Conservation (phyloP, 106 monocot genomes). For the Chionographis japonica region DNA sequence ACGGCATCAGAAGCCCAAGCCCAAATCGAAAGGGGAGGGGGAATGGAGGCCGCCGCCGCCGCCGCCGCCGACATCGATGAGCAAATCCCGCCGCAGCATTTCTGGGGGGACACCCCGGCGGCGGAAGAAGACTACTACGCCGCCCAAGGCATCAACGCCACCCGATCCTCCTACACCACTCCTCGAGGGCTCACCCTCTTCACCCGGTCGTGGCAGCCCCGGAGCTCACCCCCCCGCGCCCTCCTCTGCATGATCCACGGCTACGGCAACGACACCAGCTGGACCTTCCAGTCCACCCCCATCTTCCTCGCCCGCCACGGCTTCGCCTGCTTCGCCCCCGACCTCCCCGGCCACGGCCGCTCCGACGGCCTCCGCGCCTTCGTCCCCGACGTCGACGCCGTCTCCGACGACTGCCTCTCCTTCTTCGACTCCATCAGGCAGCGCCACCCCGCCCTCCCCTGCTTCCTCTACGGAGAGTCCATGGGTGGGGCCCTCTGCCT, state of each 20-base stretch:
- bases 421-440: conserved; percentile 34
- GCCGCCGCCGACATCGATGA: too few relatives aligned
- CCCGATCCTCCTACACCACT: conserved; percentile 30
- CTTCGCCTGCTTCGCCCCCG: conserved; percentile 75
- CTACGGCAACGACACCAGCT: conserved; percentile 93
- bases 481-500: conserved; percentile 86
- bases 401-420: conserved; percentile 32
- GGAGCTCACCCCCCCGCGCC: conserved; percentile 22
- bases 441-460: conserved; percentile 8
- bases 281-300: conserved; percentile 90
- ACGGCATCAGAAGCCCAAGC: too few relatives aligned
- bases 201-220: conserved; percentile 79
- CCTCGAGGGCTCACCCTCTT: conserved; percentile 46
- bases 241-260: conserved; percentile 85
- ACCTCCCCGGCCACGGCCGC: conserved; percentile 82
- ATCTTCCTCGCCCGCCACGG: conserved; percentile 68
- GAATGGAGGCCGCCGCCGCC: not conserved
- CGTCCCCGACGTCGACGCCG: conserved; percentile 63
- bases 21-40: too few relatives aligned
- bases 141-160: conserved; percentile 37
- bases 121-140: conserved; percentile 49
- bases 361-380: conserved; percentile 75
- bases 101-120: conserved; percentile 51
- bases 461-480: conserved; percentile 81
- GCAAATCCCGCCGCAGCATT: conserved; percentile 7